phyloP scores from a whole-genome alignment of 2,329 filamentous ascomycete genomes.

The Fusarium sterilihyphosum region DNA sequence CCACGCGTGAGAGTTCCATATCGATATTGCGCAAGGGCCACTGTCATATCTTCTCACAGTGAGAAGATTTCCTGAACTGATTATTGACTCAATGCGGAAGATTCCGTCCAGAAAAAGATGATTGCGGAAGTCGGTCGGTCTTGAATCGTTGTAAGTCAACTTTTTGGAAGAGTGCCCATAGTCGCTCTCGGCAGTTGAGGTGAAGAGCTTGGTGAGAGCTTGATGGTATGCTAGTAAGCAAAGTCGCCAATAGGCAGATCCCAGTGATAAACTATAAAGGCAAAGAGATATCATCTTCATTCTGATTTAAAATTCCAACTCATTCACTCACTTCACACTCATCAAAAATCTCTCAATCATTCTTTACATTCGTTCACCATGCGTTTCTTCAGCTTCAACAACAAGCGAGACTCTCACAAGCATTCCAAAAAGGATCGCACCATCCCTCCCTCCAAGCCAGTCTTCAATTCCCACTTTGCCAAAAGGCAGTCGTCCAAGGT shows the following conservation, averaged over 20 bases:
- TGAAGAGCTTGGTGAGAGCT: not conserved
- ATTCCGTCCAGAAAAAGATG: fast-evolving
- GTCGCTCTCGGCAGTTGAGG: not conserved
- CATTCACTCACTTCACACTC: not conserved
- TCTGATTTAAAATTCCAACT: fast-evolving
- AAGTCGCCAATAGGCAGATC: no score
- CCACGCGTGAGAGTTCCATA: not conserved
- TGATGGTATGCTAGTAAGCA: no score
- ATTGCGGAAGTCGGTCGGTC: fast-evolving
- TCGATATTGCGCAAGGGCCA: not conserved
- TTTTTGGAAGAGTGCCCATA: no score
- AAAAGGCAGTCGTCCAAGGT: not conserved
- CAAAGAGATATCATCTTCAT: no score
- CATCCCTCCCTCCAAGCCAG: not conserved
- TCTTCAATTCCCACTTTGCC: not conserved
- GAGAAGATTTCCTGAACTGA: not conserved
- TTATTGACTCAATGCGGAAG: not conserved
- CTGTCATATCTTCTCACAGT: not conserved
- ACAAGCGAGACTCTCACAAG: not conserved
- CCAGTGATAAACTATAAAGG: no score
- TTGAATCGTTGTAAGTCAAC: not conserved
- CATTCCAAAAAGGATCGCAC: not conserved
- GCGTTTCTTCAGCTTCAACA: not conserved
- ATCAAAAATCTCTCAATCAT: not conserved
- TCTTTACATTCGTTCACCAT: not conserved